phyloP scores from a whole-genome alignment of 169 alveolate species.

The Theileria parva region DNA sequence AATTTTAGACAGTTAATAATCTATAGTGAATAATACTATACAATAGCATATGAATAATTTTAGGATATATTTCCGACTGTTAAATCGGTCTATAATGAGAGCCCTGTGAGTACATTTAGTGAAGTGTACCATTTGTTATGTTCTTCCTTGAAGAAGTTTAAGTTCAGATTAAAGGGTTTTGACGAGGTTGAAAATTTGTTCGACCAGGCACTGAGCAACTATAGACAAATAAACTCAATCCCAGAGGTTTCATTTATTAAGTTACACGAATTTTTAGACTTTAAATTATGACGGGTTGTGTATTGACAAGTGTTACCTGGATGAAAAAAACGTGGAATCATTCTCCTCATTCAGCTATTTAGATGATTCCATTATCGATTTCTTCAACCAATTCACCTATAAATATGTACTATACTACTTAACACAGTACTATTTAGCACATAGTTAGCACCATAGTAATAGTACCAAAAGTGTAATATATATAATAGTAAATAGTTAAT shows the following conservation, averaged over 20 bases:
- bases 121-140: background rate
- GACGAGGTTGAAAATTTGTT: slow-evolving; percentile 14
- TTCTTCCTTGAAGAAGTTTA: background rate
- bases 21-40: too few relatives aligned
- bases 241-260: background rate
- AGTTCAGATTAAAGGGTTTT: slow-evolving; percentile 6
- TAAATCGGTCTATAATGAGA: background rate
- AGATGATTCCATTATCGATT: slow-evolving; percentile 68
- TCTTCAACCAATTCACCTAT: slow-evolving; percentile 60
- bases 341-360: slow-evolving; percentile 50
- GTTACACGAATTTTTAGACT: background rate
- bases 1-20: too few relatives aligned
- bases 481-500: too few relatives aligned
- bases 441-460: too few relatives aligned
- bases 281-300: slow-evolving; percentile 47
- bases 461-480: too few relatives aligned
- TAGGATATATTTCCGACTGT: background rate
- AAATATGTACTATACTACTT: slow-evolving; percentile 18
- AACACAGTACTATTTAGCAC: background rate
- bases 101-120: background rate
- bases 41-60: background rate
- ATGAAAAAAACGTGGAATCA: slow-evolving; percentile 34
- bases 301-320: slow-evolving; percentile 59
- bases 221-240: background rate
- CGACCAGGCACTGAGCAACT: background rate